Evolutionary conservation across 805 yeast species (phyloP).

Genomic region (Ogataea wickerhamii): DNA sequence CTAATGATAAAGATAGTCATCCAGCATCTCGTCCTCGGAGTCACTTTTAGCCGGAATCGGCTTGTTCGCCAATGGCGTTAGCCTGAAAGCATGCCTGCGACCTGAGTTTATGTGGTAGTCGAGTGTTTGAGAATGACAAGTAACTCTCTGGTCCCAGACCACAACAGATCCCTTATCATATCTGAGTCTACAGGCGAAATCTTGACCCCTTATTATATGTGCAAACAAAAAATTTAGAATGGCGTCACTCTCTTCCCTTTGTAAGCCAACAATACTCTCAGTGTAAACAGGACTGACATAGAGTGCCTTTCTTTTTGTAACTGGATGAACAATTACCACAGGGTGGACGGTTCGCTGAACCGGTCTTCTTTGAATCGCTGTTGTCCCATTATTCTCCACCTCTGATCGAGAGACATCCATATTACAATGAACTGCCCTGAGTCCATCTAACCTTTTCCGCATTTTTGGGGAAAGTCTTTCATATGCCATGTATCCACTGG

Average conservation of each 20-base stretch:
- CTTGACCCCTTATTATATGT: slow-evolving; percentile 49
- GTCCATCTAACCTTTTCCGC: slow-evolving; percentile 54
- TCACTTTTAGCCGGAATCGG: slow-evolving; percentile 41
- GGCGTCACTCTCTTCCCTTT: slow-evolving; percentile 64
- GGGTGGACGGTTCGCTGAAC: slow-evolving; percentile 64
- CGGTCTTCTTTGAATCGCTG: slow-evolving; percentile 57
- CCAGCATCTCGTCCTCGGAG: slow-evolving; percentile 30
- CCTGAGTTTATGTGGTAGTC: slow-evolving; percentile 66
- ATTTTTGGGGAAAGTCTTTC: slow-evolving; percentile 64
- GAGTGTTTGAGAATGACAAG: slow-evolving; percentile 62
- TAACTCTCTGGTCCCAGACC: slow-evolving; percentile 75
- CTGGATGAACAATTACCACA: slow-evolving; percentile 68
- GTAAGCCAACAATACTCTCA: slow-evolving; percentile 65
- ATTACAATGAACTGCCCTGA: slow-evolving; percentile 70
- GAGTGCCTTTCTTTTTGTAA: slow-evolving; percentile 56
- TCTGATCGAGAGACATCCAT: slow-evolving; percentile 64
- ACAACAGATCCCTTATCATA: slow-evolving; percentile 73
- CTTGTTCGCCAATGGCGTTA: slow-evolving; percentile 70
- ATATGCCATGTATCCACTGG: slow-evolving; percentile 68
- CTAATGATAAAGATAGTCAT: slow-evolving; percentile 16
- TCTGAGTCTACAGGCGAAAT: slow-evolving; percentile 62
- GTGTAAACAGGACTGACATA: slow-evolving; percentile 61
- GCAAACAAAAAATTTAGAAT: slow-evolving; percentile 54
- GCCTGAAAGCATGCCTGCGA: slow-evolving; percentile 68
- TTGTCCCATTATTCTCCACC: slow-evolving; percentile 49